Evolutionary conservation across 345 rosid genomes (phyloP).

Genomic region (Carallia pectinifolia): DNA sequence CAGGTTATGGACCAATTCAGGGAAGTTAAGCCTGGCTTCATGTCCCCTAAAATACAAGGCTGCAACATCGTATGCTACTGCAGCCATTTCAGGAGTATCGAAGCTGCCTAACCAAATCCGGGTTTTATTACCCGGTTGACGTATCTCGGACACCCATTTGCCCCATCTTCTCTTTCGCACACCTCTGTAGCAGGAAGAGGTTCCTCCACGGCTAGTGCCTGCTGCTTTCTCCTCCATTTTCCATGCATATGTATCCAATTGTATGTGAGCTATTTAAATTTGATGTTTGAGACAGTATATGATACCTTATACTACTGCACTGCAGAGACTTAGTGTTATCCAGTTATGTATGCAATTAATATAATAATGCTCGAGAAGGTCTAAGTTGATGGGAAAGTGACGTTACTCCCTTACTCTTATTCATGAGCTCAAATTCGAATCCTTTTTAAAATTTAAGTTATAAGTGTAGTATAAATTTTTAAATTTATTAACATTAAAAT

Average conservation of each 20-base stretch:
- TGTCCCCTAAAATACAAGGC: slow-evolving; percentile 66
- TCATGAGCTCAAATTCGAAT: no score
- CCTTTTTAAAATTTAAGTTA: no score
- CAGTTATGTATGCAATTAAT: slow-evolving; percentile 15
- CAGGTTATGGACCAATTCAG: slow-evolving; percentile 38
- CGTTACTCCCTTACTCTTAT: no score
- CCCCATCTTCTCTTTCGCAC: slow-evolving; percentile 92
- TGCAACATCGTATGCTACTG: slow-evolving; percentile 84
- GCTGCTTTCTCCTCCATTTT: not conserved
- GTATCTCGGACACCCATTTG: slow-evolving; percentile 93
- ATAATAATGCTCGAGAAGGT: not conserved
- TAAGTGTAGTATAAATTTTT: no score
- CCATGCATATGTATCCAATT: not conserved
- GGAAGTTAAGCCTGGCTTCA: slow-evolving; percentile 67
- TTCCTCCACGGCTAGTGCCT: slow-evolving; percentile 5
- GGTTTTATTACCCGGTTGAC: slow-evolving; percentile 80
- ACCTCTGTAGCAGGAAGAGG: slow-evolving; percentile 48
- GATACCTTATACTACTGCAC: not conserved
- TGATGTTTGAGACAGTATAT: not conserved
- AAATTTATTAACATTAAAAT: no score
- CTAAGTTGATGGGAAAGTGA: not conserved
- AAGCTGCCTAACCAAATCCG: slow-evolving; percentile 92
- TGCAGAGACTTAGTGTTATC: not conserved
- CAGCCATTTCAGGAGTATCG: slow-evolving; percentile 86
- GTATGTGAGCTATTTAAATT: not conserved